Evolutionary conservation across 2,329 filamentous ascomycete genomes (phyloP), one percentile per base, ranked within the genome.

Genomic region (Emydomyces testavorans): DNA sequence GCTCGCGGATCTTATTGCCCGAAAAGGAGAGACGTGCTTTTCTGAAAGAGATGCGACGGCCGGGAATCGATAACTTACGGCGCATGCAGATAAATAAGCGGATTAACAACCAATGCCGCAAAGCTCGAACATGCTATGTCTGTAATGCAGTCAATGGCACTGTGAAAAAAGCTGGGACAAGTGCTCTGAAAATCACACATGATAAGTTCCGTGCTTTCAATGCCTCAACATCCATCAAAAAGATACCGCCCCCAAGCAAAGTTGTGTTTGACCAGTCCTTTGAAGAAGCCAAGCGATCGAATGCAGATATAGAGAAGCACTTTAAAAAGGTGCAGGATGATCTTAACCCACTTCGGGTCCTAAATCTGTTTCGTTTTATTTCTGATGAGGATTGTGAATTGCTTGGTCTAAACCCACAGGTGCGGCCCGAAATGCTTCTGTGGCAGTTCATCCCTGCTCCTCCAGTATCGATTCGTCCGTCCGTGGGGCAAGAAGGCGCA

Each of bases 361-460:
- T 96, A 48, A 94, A 94, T 57, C 76, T 98, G 26, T 94, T 98
- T 71, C 89, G 88, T 65, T 80, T 83, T 60, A 87, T 98, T 48
- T 82, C 80, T 10, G 78, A 84, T 2, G 78, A 79, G 6, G 92
- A 98, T 63, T 94, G 90, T 62, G 89, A 96, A 64, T 74, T 98
- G 18, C 73, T 98, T 1, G 90, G 90, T 3, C 78, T 98, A 58
- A 82, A 95, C 59, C 85, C 89, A 1, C 75, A 94, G 57, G 87
- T 87, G 8, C 78, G 89, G 15, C 92, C 92, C 0, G 92, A 98
- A 63, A 94, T 94, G 80, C 93, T 96, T 64, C 79, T 98, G 37
- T 98, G 92, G 92, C 89, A 94, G 61, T 94, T 88, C 60, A 76
- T 98, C 29, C 92, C 92, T 1, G 90, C 90, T 0, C 90, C 92